These are phyloP conservation scores for Aspergillus biplanus DNA, from an alignment of 495 filamentous ascomycete species.

Conservation along the genomic window DNA sequence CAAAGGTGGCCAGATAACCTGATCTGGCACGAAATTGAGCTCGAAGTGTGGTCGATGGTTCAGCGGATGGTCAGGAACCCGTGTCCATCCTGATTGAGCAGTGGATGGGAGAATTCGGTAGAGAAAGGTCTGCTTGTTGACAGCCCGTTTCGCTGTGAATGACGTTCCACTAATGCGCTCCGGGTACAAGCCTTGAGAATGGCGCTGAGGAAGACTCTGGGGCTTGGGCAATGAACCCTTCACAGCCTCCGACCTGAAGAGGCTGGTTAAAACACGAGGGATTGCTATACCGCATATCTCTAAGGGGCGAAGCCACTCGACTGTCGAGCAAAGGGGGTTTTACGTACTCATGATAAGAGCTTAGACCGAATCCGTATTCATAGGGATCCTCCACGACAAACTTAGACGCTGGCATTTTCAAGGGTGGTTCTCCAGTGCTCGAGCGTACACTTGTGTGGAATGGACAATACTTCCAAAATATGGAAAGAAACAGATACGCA, in stretches of 20 bases:
- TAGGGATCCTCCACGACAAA: constrained; percentile 6
- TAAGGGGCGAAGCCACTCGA: not conserved
- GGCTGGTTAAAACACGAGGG: not conserved
- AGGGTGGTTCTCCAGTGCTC: not conserved
- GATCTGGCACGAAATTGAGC: constrained; percentile 11
- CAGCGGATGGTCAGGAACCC: constrained; percentile 7
- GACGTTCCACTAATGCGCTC: constrained; percentile 15
- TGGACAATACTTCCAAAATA: not conserved
- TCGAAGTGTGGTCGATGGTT: constrained; percentile 12
- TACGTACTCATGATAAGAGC: constrained; percentile 11
- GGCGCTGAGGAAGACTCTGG: constrained; percentile 12
- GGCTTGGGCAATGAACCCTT: constrained; percentile 5
- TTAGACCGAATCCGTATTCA: constrained; percentile 4
- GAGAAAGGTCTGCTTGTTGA: constrained; percentile 16
- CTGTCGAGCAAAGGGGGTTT: not conserved
- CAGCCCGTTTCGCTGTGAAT: constrained; percentile 12
- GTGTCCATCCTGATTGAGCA: constrained; percentile 10
- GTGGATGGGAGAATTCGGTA: constrained; percentile 14
- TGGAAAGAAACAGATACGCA: too few relatives aligned
- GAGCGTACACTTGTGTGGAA: not conserved
- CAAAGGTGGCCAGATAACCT: constrained; percentile 7
- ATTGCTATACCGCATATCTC: too few relatives aligned
- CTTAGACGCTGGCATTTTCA: constrained; percentile 8
- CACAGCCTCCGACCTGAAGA: not conserved
- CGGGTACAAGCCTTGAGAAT: constrained; percentile 10